phyloP scores from a whole-genome alignment of 345 rosid genomes.

The Salix dunnii region DNA sequence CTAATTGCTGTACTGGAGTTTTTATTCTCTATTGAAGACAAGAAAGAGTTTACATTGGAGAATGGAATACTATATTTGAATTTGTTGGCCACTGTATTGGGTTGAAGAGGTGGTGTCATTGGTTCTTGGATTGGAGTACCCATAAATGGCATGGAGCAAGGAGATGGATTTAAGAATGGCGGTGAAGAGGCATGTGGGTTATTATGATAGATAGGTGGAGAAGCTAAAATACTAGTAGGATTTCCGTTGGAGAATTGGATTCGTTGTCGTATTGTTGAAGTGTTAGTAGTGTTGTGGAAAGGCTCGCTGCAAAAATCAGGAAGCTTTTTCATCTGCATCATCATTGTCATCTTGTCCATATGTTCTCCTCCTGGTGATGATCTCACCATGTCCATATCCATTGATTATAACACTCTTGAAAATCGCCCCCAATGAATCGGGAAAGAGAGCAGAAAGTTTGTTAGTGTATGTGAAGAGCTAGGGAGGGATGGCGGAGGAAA shows the following conservation, averaged over 20 bases:
- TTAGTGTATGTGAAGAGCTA: neutral
- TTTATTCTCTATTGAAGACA: constrained; percentile 26
- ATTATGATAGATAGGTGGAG: constrained; percentile 3
- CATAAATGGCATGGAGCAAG: constrained; percentile 12
- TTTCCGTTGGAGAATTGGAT: constrained; percentile 30
- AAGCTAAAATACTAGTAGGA: neutral
- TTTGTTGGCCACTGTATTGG: constrained; percentile 1
- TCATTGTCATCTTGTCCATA: constrained; percentile 51
- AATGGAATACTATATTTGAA: constrained; percentile 13
- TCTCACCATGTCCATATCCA: constrained; percentile 47
- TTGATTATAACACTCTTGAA: constrained; percentile 1
- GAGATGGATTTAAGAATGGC: neutral
- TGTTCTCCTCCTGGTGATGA: constrained; percentile 29
- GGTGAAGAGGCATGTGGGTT: neutral
- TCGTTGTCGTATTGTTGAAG: constrained; percentile 14
- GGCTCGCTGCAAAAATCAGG: constrained; percentile 43
- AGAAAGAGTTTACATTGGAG: constrained; percentile 27
- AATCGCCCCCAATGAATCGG: neutral
- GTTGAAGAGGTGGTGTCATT: neutral
- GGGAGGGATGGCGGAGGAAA: constrained; percentile 4
- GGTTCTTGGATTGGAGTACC: constrained; percentile 28
- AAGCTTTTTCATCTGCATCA: constrained; percentile 68
- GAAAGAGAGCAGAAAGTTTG: neutral
- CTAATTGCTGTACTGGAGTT: constrained; percentile 69
- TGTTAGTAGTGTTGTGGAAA: constrained; percentile 5